phyloP scores from a whole-genome alignment of 352 stramenopile genomes.

The Peronosclerospora sorghi region DNA sequence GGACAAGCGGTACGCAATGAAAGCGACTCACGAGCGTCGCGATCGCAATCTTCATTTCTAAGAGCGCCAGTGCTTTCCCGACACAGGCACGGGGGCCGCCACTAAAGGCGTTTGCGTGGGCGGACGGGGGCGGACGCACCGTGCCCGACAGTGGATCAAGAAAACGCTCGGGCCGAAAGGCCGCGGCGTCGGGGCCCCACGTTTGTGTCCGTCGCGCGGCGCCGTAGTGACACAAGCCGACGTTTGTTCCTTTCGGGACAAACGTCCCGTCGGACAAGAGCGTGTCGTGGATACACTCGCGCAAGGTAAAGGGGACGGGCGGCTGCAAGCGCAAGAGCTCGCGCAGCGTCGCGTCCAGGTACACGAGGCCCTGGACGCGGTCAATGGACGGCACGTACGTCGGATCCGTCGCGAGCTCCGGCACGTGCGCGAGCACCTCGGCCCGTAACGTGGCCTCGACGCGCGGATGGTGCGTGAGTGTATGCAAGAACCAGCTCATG shows the following conservation, averaged over 20 bases:
- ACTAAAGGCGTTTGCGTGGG: conserved; percentile 64
- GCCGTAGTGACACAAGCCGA: conserved; percentile 42
- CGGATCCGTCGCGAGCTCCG: conserved; percentile 12
- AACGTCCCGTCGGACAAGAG: conserved; percentile 59
- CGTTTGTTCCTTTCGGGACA: conserved; percentile 31
- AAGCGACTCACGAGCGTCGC: conserved; percentile 39
- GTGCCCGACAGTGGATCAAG: conserved; percentile 29
- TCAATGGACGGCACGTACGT: conserved; percentile 33
- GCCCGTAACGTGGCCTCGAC: conserved; percentile 27
- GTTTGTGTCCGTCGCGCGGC: conserved; percentile 34
- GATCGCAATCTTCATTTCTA: conserved; percentile 62
- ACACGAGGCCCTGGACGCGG: conserved; percentile 34
- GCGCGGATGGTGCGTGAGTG: conserved; percentile 36
- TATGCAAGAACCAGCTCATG: conserved; percentile 59
- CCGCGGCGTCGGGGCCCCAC: conserved; percentile 45
- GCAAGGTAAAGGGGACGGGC: conserved; percentile 20
- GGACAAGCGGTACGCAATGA: conserved; percentile 29
- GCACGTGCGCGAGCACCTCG: conserved; percentile 35
- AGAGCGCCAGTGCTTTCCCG: conserved; percentile 45
- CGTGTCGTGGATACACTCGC: conserved; percentile 33
- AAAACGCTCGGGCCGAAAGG: conserved; percentile 30
- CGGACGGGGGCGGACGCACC: conserved; percentile 27
- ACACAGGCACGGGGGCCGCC: conserved; percentile 55
- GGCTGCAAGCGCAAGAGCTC: conserved; percentile 59
- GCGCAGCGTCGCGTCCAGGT: conserved; percentile 46